Evolutionary conservation across 495 filamentous ascomycete species (phyloP).

Genomic region (Lasiosphaeris hirsuta): DNA sequence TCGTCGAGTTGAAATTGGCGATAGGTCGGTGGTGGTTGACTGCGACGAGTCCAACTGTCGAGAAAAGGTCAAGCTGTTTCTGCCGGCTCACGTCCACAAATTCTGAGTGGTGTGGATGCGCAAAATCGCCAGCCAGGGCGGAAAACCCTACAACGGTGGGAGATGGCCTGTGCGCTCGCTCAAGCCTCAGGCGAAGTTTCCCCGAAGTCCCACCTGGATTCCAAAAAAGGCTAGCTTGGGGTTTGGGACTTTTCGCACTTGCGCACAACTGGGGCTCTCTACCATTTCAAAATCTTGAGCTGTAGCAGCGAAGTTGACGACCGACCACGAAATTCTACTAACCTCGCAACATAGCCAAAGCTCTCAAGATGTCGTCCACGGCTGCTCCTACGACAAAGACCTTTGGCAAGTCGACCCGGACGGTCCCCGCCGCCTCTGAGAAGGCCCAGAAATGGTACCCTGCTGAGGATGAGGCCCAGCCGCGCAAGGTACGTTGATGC

Average conservation of each 20-base stretch:
- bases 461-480: slow-evolving; percentile 84
- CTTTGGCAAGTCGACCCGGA: slow-evolving; percentile 95
- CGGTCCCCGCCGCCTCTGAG: slow-evolving; percentile 74
- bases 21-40: slow-evolving; percentile 31
- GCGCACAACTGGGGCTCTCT: slow-evolving; percentile 31
- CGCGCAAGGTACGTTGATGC: slow-evolving; percentile 78
- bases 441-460: slow-evolving; percentile 99
- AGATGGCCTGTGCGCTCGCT: slow-evolving; percentile 22
- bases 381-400: slow-evolving; percentile 73
- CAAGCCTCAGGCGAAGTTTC: slow-evolving; percentile 9
- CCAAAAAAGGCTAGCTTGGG: slow-evolving; percentile 36
- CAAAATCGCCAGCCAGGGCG: slow-evolving; percentile 32
- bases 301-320: slow-evolving; percentile 35
- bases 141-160: slow-evolving; percentile 31
- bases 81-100: slow-evolving; percentile 29
- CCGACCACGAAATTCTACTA: slow-evolving; percentile 35
- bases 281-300: slow-evolving; percentile 38
- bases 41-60: slow-evolving; percentile 28
- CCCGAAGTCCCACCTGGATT: slow-evolving; percentile 7
- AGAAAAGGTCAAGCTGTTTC: slow-evolving; percentile 25
- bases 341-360: slow-evolving; percentile 41
- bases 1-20: slow-evolving; percentile 31
- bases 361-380: slow-evolving; percentile 63
- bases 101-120: slow-evolving; percentile 35
- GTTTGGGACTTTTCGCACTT: slow-evolving; percentile 34